Evolutionary conservation across 2,329 filamentous ascomycete species (phyloP).

Genomic region (Colletotrichum eremochloae): DNA sequence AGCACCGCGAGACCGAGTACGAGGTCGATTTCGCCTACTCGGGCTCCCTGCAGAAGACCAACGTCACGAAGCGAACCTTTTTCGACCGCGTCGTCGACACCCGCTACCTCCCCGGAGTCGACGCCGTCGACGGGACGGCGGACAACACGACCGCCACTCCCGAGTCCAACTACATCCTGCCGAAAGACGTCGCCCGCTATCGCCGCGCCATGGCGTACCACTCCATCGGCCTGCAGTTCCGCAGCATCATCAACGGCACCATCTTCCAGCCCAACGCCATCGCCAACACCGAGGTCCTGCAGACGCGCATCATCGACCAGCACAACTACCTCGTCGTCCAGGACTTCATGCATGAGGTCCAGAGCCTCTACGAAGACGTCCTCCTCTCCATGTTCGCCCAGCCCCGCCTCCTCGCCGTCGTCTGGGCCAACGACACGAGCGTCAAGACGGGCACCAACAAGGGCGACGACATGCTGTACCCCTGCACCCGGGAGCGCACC

Average conservation of each 20-base stretch:
- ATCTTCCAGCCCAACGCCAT: conserved; percentile 46
- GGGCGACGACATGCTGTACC: conserved; percentile 46
- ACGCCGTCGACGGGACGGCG: conserved; percentile 50
- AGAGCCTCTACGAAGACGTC: conserved; percentile 52
- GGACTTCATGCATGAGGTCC: conserved; percentile 46
- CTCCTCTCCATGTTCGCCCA: conserved; percentile 52
- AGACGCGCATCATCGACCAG: conserved; percentile 56
- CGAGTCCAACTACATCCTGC: conserved; percentile 47
- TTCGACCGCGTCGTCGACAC: conserved; percentile 49
- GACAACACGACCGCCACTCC: conserved; percentile 51
- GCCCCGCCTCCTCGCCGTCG: conserved; percentile 51
- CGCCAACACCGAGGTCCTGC: conserved; percentile 51
- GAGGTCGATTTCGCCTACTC: conserved; percentile 48
- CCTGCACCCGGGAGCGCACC: conserved; percentile 48
- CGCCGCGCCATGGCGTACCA: conserved; percentile 51
- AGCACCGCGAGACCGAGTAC: conserved; percentile 53
- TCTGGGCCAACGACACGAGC: conserved; percentile 48
- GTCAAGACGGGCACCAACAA: conserved; percentile 42
- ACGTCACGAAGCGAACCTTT: conserved; percentile 43
- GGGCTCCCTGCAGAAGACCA: conserved; percentile 46
- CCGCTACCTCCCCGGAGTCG: conserved; percentile 42
- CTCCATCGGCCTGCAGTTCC: conserved; percentile 49
- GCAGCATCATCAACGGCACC: conserved; percentile 50
- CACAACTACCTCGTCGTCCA: conserved; percentile 47
- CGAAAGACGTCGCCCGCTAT: conserved; percentile 45